phyloP scores from a whole-genome alignment of 2,329 filamentous ascomycete species.

The Diaporthe sp. region DNA sequence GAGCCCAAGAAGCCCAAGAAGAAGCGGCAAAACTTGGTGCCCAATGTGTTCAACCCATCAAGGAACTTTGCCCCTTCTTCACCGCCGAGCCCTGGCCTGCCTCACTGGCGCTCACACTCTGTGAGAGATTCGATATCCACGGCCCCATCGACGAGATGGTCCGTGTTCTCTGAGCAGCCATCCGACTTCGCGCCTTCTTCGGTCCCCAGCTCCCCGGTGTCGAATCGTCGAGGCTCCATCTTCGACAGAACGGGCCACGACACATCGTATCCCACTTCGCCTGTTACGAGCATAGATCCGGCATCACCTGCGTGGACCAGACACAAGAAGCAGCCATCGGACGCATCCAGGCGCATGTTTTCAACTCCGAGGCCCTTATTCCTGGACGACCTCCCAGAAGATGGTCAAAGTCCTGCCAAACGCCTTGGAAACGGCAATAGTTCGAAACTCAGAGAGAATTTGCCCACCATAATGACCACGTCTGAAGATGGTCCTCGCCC shows the following conservation, averaged over 20 bases:
- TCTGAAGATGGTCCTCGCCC: constrained; percentile 48
- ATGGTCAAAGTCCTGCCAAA: constrained; percentile 42
- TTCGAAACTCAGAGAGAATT: constrained; percentile 42
- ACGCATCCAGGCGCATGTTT: constrained; percentile 66
- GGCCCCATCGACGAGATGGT: constrained; percentile 70
- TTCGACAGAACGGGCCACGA: constrained; percentile 81
- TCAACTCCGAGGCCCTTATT: constrained; percentile 49
- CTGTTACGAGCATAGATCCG: constrained; percentile 81
- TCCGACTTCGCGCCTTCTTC: constrained; percentile 79
- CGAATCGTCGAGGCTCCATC: constrained; percentile 78
- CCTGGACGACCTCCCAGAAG: constrained; percentile 39
- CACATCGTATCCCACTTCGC: constrained; percentile 83
- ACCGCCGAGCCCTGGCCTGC: constrained; percentile 49
- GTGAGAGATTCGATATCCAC: constrained; percentile 65
- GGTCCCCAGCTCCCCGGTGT: constrained; percentile 83
- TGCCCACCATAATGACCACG: constrained; percentile 47
- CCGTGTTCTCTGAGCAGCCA: constrained; percentile 69
- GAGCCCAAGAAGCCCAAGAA: constrained; percentile 77
- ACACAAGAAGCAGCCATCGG: constrained; percentile 69
- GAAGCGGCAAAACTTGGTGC: constrained; percentile 70
- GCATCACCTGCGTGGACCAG: constrained; percentile 70
- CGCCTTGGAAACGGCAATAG: not conserved
- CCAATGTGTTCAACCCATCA: constrained; percentile 72
- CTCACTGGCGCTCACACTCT: constrained; percentile 53
- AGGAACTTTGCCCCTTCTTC: constrained; percentile 53